Evolutionary conservation across 345 rosid species (phyloP), one percentile per base, ranked within the genome.

Genomic region (Aquilaria malaccensis): DNA sequence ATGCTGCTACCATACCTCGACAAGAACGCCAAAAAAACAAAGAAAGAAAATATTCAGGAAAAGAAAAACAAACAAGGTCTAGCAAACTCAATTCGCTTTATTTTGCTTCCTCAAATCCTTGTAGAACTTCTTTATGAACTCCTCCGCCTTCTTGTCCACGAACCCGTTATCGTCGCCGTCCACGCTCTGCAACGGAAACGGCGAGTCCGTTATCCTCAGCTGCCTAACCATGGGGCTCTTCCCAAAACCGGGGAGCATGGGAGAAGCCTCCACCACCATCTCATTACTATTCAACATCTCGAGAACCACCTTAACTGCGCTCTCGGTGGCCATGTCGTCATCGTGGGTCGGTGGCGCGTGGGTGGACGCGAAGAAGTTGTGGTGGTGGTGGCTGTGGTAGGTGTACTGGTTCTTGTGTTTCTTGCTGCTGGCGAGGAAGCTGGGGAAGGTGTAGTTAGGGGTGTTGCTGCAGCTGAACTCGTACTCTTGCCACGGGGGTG

Each of bases 391-490:
- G 68, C 51, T 48, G 22, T 22, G 22, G 22, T 22, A 22, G 22
- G 22, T 22, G 22, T 22, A 22, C 22, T 22, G 22, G 50, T 37
- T 48, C 46, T 37, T 71, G 68, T 56, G 63, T 55, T 75, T 80
- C 63, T 65, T 70, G 77, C 72, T 78, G 76, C 61, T 63, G 63
- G 45, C 70, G 56, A 62, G 14, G 66, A 73, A 75, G 73, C 77
- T 71, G 3, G 85, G 77, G 74, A 76, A 76, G 30, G 79, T 59
- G 80, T 79, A 78, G 64, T 66, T 71, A 14, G 98, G 97, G 58
- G 91, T 93, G 83, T 76, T 81, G 76, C 82, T 85, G 81, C 96
- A 93, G 87, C 98, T 87, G 85, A 93, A 89, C 80, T 93, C 97
- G 70, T 93, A 93, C 61, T 87, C 96, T 6, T 61, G 14, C 33